A percentile compares a stretch with the other conserved stretches of the same genome.
These are phyloP conservation scores for Tricholoma sp. DNA, from an alignment of 768 basidiomycete genomes.

Conservation along the genomic window DNA sequence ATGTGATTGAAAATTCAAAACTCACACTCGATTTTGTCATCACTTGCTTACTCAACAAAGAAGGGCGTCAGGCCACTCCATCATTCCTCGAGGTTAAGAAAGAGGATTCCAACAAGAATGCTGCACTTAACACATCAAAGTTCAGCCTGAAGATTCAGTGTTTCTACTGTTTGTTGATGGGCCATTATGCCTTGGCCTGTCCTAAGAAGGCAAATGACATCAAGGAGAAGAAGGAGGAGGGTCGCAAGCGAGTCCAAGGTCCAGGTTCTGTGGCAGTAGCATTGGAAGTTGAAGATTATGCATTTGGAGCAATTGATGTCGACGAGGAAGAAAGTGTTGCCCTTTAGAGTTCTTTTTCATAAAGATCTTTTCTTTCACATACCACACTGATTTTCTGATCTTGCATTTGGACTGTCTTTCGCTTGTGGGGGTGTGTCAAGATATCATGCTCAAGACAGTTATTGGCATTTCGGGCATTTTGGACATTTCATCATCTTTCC, in stretches of 20 bases:
- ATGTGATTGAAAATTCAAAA: slow-evolving; percentile 7
- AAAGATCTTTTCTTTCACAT: too few relatives aligned
- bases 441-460: too few relatives aligned
- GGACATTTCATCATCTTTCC: too few relatives aligned
- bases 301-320: not conserved
- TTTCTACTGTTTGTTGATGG: not conserved
- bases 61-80: slow-evolving; percentile 4
- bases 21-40: slow-evolving; percentile 15
- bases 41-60: slow-evolving; percentile 12
- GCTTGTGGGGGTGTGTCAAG: too few relatives aligned
- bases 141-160: not conserved
- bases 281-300: too few relatives aligned
- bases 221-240: not conserved
- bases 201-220: not conserved
- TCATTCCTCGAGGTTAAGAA: not conserved
- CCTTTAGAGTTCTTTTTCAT: too few relatives aligned
- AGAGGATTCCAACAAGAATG: not conserved
- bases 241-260: not conserved
- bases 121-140: not conserved
- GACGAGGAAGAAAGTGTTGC: not conserved
- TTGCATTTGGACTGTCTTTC: too few relatives aligned
- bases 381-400: too few relatives aligned
- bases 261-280: too few relatives aligned
- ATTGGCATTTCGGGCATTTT: too few relatives aligned
- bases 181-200: not conserved